phyloP scores from a whole-genome alignment of 345 rosid genomes.

The Stellera chamaejasme region DNA sequence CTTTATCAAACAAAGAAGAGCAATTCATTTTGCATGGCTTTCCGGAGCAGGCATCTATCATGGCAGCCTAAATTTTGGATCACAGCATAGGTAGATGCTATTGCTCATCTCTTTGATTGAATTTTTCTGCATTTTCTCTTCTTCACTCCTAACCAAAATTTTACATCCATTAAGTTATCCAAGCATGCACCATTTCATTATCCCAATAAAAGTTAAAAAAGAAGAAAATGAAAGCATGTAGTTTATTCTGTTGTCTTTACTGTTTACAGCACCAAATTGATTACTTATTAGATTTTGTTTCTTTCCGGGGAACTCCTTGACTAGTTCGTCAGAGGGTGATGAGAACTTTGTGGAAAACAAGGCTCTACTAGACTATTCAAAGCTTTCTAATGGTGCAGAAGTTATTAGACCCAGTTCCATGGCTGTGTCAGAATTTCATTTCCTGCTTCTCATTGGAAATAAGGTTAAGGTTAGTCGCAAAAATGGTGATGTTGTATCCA shows the following conservation, averaged over 20 bases:
- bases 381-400: conserved; percentile 68
- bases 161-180: conserved; percentile 1
- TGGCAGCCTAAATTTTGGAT: conserved; percentile 94
- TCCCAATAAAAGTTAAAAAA: too few relatives aligned
- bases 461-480: conserved; percentile 81
- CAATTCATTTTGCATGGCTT: conserved; percentile 98
- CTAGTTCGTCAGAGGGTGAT: conserved; percentile 82
- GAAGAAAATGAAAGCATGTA: neutral
- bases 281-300: conserved; percentile 14
- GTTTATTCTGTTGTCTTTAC: conserved; percentile 4
- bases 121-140: neutral
- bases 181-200: neutral
- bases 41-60: conserved; percentile 97
- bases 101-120: neutral
- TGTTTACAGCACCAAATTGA: neutral
- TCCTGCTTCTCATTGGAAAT: conserved; percentile 86
- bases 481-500: conserved; percentile 3
- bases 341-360: conserved; percentile 97
- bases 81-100: conserved; percentile 66
- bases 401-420: conserved; percentile 74
- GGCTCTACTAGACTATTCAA: conserved; percentile 80
- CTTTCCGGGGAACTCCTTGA: conserved; percentile 13
- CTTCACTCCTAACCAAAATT: neutral
- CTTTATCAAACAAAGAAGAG: conserved; percentile 96
- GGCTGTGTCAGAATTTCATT: conserved; percentile 96